Conservation (phyloP, 2,329 filamentous ascomycete species). For the Zasmidium cellare region DNA sequence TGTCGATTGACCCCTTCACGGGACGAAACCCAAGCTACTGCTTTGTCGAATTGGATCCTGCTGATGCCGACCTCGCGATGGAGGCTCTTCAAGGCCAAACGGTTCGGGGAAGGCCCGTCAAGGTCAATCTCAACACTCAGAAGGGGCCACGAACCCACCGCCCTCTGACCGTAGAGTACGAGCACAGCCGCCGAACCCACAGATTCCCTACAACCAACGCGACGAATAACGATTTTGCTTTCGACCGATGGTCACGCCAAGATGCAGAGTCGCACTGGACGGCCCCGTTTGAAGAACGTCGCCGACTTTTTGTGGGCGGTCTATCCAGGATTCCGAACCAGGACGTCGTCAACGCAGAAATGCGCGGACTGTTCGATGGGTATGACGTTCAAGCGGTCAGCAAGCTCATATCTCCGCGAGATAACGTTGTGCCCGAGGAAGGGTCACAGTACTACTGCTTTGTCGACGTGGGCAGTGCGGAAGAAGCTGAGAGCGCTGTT, state of each 20-base stretch:
- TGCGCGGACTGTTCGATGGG: slow-evolving; percentile 46
- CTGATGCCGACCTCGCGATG: slow-evolving; percentile 62
- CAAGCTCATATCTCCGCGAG: slow-evolving; percentile 39
- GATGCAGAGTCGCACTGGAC: slow-evolving; percentile 39
- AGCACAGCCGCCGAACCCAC: slow-evolving; percentile 1
- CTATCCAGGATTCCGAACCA: slow-evolving; percentile 47
- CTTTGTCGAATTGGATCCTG: slow-evolving; percentile 66
- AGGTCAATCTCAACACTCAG: slow-evolving; percentile 51
- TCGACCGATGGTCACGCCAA: slow-evolving; percentile 46
- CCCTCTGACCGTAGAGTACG: neutral
- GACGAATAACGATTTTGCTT: slow-evolving; percentile 17
- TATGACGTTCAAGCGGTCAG: slow-evolving; percentile 49
- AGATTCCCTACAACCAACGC: slow-evolving; percentile 2
- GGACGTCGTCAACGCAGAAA: slow-evolving; percentile 42
- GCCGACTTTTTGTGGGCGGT: slow-evolving; percentile 48
- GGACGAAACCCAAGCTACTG: slow-evolving; percentile 72
- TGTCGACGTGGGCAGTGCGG: slow-evolving; percentile 28
- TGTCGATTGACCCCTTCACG: slow-evolving; percentile 68
- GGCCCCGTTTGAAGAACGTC: slow-evolving; percentile 36
- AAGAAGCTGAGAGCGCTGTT: slow-evolving; percentile 28
- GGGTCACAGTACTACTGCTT: slow-evolving; percentile 32
- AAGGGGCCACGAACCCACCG: neutral
- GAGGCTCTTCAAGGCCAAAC: slow-evolving; percentile 54
- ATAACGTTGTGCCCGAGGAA: slow-evolving; percentile 7
- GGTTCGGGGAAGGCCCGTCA: slow-evolving; percentile 61